phyloP scores from a whole-genome alignment of 176 grass and related monocot genomes.

The Bonia amplexicaulis region DNA sequence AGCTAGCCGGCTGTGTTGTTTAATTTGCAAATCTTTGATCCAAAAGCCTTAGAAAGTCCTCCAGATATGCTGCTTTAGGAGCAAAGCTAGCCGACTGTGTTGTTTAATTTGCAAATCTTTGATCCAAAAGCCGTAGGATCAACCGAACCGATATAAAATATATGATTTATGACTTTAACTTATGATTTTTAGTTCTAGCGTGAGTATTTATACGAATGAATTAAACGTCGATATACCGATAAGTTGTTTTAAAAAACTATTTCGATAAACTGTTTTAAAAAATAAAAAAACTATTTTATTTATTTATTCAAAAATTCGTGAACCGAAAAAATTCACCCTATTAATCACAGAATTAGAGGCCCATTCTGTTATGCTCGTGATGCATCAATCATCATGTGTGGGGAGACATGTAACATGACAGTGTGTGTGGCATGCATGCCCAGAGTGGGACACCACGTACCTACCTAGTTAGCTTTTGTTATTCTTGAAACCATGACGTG shows the following conservation, averaged over 20 bases:
- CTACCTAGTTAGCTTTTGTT: background rate
- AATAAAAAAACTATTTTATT: too few species aligned
- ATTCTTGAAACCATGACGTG: background rate
- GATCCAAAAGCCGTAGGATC: background rate
- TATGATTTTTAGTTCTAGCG: too few species aligned
- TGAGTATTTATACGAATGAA: too few species aligned
- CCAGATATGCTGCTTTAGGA: too few species aligned
- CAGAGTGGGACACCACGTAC: background rate
- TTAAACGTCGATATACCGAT: accelerated
- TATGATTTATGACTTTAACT: too few species aligned
- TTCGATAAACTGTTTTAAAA: too few species aligned
- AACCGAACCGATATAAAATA: too few species aligned
- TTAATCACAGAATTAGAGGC: conserved; percentile 12
- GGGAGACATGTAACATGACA: conserved; percentile 4
- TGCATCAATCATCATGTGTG: conserved; percentile 18
- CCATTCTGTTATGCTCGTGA: conserved; percentile 10
- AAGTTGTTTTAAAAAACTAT: too few species aligned
- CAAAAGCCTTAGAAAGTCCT: too few species aligned
- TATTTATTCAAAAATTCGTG: too few species aligned
- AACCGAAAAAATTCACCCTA: background rate
- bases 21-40: background rate
- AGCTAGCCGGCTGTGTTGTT: background rate
- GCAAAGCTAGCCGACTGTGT: too few species aligned
- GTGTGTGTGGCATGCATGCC: too few species aligned
- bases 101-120: background rate